Evolutionary conservation across 164 flowering plant genomes (phyloP).

Genomic region (Stephania yunnanensis): DNA sequence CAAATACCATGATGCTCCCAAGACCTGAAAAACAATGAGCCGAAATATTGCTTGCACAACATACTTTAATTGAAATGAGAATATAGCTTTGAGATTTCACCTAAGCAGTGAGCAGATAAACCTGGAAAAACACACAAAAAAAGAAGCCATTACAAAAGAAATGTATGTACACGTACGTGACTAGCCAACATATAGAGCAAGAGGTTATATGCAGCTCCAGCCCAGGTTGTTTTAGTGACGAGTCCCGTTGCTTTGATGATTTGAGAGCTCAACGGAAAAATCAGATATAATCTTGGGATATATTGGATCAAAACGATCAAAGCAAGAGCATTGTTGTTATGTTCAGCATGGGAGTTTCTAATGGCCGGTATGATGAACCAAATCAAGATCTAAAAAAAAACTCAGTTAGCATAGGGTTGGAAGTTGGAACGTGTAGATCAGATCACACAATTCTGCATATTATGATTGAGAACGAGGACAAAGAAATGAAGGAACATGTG

Average conservation of each 20-base stretch:
- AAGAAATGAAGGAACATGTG: neutral
- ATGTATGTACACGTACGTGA: constrained; percentile 57
- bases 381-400: constrained; percentile 64
- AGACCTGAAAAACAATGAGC: constrained; percentile 42
- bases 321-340: constrained; percentile 71
- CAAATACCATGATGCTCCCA: constrained; percentile 93
- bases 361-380: constrained; percentile 83
- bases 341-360: constrained; percentile 44
- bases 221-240: constrained; percentile 96
- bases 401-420: constrained; percentile 2
- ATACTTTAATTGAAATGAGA: neutral
- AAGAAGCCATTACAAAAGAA: neutral
- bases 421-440: neutral
- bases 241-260: constrained; percentile 91
- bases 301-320: constrained; percentile 86
- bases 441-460: neutral
- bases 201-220: constrained; percentile 98
- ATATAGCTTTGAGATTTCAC: neutral
- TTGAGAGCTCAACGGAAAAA: constrained; percentile 83
- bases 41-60: neutral
- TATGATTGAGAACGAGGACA: neutral
- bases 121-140: constrained; percentile 2
- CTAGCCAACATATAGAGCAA: constrained; percentile 89
- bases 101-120: neutral
- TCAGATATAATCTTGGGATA: constrained; percentile 78